These are phyloP conservation scores for Telfairia occidentalis DNA, from an alignment of 331 rosid species.

Conservation along the genomic window DNA sequence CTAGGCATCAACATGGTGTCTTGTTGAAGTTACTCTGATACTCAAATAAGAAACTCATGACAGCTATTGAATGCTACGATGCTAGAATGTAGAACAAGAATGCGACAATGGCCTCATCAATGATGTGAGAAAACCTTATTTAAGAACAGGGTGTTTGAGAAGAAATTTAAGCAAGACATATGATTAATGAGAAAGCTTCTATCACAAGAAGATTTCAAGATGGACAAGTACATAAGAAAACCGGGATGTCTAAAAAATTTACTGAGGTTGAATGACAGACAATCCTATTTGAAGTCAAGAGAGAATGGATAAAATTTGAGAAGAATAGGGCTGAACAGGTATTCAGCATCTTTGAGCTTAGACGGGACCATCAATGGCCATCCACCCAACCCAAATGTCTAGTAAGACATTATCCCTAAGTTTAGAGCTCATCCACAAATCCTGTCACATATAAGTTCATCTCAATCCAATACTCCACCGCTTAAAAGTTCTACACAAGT, in stretches of 20 bases:
- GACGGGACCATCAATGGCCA: background rate
- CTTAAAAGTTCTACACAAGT: background rate
- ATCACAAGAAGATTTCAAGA: background rate
- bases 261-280: background rate
- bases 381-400: background rate
- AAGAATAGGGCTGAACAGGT: background rate
- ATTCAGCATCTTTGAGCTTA: background rate
- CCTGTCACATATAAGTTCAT: background rate
- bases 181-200: background rate
- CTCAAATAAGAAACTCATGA: background rate
- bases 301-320: background rate
- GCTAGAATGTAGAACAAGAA: background rate
- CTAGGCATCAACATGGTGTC: background rate
- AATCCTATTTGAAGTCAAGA: background rate
- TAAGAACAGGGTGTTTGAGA: background rate
- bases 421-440: background rate
- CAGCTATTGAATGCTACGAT: background rate
- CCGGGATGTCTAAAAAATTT: background rate
- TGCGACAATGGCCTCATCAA: background rate
- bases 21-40: background rate
- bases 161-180: background rate
- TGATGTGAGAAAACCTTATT: background rate
- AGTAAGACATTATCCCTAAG: background rate
- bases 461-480: background rate
- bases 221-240: background rate